Base-by-base conservation (phyloP, 75 land plant species). In the Azolla pinnata region DNA sequence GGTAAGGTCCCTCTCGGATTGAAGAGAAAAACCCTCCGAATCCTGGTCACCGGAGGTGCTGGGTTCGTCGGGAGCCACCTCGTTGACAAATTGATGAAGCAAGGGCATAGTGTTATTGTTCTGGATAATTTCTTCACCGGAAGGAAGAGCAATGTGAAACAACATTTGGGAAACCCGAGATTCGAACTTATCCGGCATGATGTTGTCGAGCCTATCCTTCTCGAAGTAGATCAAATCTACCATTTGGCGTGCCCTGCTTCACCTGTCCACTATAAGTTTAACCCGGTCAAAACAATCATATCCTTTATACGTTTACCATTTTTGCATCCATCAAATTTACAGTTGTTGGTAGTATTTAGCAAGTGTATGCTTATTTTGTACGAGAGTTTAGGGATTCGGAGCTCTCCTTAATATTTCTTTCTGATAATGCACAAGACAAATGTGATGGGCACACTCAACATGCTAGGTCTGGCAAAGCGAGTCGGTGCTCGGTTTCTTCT, bases 271-370 rank as follows among this genome's bases (percentile, higher is more conserved):
- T 91, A 91, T 80, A 91, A 91, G 74, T 73, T 72, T 76, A 91
- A 91, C 64, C 97, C 95, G 28, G 95, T 91, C 73, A 91, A 91
- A 73, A 91, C 97, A 0, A 91, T 91, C 76, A 90, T 90, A 90
- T 90, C 97, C 95, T 87, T 81, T 61, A 52, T 31, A 35, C 5
- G 40, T 35, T 35, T 5, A 5, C 40, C 5, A 12, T 35, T 35
- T 5, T 12, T 5, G 5, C 40, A 35, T 35, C 12, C 40, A 35
- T 35, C 40, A 35, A 35, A 35, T 35, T 35, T 35, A 35, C 5
- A 12, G 12, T 12, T 12, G 5, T 12, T 35, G n/a, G n/a, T n/a
- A n/a, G n/a, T n/a, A n/a, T n/a, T n/a, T n/a, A n/a, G n/a, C n/a
- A n/a, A n/a, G n/a, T n/a, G n/a, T n/a, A n/a, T n/a, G n/a, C n/a